These are phyloP conservation scores for Microcos paniculata DNA, from an alignment of 345 rosid species.

Conservation along the genomic window DNA sequence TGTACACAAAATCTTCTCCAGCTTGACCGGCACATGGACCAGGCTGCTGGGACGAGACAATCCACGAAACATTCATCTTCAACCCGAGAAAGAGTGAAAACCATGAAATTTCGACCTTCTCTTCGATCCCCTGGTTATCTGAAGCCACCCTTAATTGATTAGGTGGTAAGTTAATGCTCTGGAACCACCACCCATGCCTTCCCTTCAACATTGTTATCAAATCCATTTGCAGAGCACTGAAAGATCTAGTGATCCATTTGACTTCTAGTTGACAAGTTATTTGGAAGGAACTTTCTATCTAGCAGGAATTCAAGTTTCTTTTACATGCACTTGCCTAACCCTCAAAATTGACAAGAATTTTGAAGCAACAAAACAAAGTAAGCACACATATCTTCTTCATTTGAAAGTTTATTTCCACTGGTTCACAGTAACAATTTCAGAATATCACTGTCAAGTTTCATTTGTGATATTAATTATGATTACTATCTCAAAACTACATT, in stretches of 20 bases:
- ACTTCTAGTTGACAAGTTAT: conserved; percentile 1
- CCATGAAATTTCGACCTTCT: conserved; percentile 68
- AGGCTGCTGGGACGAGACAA: conserved; percentile 53
- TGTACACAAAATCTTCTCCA: conserved; percentile 53
- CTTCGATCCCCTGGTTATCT: conserved; percentile 62
- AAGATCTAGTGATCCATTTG: conserved; percentile 20
- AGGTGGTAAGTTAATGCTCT: conserved; percentile 40
- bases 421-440: no score
- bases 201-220: conserved; percentile 23
- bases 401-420: no score
- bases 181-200: conserved; percentile 47
- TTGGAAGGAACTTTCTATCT: no score
- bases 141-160: conserved; percentile 51
- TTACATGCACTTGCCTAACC: no score
- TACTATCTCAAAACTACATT: no score
- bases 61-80: conserved; percentile 56
- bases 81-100: conserved; percentile 61
- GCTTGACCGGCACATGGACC: conserved; percentile 58
- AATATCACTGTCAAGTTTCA: no score
- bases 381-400: no score
- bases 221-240: conserved; percentile 25
- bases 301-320: no score
- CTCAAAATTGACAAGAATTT: no score
- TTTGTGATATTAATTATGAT: no score
- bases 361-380: no score